Evolutionary conservation across 495 filamentous ascomycete species (phyloP).

Genomic region (Pyrenula aspistea): DNA sequence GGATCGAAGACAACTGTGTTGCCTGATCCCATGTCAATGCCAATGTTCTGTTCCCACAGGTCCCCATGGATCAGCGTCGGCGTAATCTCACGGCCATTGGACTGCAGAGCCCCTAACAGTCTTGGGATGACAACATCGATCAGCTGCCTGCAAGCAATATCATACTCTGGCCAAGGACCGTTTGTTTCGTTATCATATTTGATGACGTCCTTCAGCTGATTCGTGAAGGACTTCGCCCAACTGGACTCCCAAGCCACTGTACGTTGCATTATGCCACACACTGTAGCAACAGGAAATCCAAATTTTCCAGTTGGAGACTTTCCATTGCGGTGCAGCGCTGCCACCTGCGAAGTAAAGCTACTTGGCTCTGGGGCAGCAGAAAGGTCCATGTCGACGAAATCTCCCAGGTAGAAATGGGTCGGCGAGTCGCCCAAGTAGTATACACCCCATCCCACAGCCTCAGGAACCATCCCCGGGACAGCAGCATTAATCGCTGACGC

Average conservation of each 20-base stretch:
- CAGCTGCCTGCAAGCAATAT: constrained; percentile 8
- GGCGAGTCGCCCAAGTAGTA: constrained; percentile 15
- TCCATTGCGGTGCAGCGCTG: constrained; percentile 26
- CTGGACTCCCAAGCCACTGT: constrained; percentile 25
- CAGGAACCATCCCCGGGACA: neutral
- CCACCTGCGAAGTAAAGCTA: constrained; percentile 24
- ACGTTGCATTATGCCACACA: constrained; percentile 28
- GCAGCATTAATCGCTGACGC: neutral
- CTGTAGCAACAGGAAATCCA: constrained; percentile 37
- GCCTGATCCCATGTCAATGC: constrained; percentile 17
- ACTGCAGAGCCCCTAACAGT: constrained; percentile 26
- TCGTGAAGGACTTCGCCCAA: constrained; percentile 33
- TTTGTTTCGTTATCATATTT: constrained; percentile 17
- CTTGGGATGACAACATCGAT: constrained; percentile 27
- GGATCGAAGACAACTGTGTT: constrained; percentile 33
- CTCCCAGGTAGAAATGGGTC: constrained; percentile 34
- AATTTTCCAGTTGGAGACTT: constrained; percentile 39
- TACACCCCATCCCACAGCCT: constrained; percentile 16
- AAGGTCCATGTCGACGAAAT: constrained; percentile 27
- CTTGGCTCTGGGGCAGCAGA: constrained; percentile 19
- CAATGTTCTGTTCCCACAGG: constrained; percentile 35
- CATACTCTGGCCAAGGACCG: constrained; percentile 16
- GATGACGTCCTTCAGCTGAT: constrained; percentile 18
- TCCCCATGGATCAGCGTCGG: constrained; percentile 36
- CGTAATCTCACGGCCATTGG: constrained; percentile 21